These are phyloP conservation scores for Penicillium verrucosum DNA, from an alignment of 2,329 filamentous ascomycete species.

Conservation along the genomic window DNA sequence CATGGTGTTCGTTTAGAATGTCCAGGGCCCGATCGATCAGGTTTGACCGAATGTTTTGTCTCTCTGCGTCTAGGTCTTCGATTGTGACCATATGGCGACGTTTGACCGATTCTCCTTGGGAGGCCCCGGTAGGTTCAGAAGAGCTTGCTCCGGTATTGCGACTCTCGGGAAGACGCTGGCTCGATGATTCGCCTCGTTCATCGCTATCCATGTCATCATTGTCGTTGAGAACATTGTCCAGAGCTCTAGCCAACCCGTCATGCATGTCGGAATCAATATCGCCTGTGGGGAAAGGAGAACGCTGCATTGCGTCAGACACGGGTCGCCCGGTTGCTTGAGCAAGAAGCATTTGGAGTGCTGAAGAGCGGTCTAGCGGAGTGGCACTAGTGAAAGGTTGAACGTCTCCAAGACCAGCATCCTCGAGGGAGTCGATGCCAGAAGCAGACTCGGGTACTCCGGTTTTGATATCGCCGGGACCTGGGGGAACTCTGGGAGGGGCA, in stretches of 20 bases:
- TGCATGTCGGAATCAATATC: slow-evolving; percentile 30
- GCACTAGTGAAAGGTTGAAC: slow-evolving; percentile 22
- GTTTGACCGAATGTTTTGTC: slow-evolving; percentile 67
- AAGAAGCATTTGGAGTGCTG: slow-evolving; percentile 36
- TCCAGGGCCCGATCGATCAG: slow-evolving; percentile 88
- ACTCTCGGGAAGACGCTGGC: slow-evolving; percentile 17
- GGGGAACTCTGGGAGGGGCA: slow-evolving; percentile 62
- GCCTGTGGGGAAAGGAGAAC: slow-evolving; percentile 22
- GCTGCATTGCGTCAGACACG: slow-evolving; percentile 22
- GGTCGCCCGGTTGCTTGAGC: slow-evolving; percentile 29
- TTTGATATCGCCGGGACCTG: slow-evolving; percentile 58
- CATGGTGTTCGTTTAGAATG: slow-evolving; percentile 80
- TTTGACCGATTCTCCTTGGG: slow-evolving; percentile 15
- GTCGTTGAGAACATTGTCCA: slow-evolving; percentile 42
- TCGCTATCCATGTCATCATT: slow-evolving; percentile 26
- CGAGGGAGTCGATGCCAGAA: slow-evolving; percentile 30
- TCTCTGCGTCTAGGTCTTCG: slow-evolving; percentile 75
- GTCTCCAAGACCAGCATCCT: slow-evolving; percentile 30
- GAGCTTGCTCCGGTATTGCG: slow-evolving; percentile 11
- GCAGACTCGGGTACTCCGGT: slow-evolving; percentile 27
- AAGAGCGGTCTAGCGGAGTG: slow-evolving; percentile 27
- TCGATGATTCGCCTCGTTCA: slow-evolving; percentile 24
- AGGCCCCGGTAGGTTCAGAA: slow-evolving; percentile 23
- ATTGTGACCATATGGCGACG: slow-evolving; percentile 52
- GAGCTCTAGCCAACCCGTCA: slow-evolving; percentile 41